Conservation (phyloP, 495 filamentous ascomycete genomes). For the Annulohypoxylon bovei region DNA sequence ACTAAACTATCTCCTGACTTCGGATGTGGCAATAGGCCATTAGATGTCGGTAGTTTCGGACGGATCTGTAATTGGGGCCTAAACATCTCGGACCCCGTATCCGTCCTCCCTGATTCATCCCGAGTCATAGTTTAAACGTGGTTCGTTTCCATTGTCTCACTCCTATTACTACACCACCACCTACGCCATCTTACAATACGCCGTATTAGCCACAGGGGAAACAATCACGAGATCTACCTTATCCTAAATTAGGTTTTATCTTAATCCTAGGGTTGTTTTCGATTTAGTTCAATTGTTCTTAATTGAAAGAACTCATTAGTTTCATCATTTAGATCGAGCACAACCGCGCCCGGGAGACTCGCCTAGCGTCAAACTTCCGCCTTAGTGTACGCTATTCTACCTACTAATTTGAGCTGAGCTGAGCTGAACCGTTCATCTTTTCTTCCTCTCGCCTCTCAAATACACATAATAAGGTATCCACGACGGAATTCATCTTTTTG, state of each 20-base stretch:
- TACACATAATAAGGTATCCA: not conserved
- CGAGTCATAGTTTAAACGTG: constrained; percentile 2
- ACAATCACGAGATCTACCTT: not conserved
- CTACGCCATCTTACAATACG: not conserved
- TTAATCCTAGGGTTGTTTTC: not conserved
- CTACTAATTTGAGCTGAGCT: not conserved
- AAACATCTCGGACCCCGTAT: not conserved
- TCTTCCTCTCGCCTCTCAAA: not conserved
- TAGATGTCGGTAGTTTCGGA: not conserved
- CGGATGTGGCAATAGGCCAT: not conserved
- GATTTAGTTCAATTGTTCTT: not conserved
- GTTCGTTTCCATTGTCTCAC: not conserved
- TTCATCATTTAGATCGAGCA: not conserved
- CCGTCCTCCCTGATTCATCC: not conserved
- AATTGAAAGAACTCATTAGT: not conserved
- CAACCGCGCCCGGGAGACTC: not conserved
- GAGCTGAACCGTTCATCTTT: not conserved
- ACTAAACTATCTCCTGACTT: constrained; percentile 15
- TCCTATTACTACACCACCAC: not conserved
- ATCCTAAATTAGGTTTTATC: not conserved
- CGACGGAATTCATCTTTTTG: not conserved
- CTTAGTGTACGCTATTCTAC: not conserved
- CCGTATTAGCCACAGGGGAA: not conserved
- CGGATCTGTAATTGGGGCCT: not conserved
- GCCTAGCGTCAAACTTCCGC: not conserved